Evolutionary conservation across 2,329 filamentous ascomycete genomes (phyloP).

Genomic region (Capronia epimyces): DNA sequence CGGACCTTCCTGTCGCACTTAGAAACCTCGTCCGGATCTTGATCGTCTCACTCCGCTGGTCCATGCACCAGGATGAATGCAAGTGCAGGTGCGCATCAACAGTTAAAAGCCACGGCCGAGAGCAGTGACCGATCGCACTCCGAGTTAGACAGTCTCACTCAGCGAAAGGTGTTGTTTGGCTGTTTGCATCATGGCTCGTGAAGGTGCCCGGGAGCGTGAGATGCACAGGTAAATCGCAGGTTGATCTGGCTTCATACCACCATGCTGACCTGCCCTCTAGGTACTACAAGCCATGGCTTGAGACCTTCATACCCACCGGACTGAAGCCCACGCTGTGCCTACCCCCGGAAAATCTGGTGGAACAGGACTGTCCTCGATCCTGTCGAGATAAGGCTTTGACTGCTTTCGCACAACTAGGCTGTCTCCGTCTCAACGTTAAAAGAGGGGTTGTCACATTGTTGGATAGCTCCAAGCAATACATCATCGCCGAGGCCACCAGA

Average conservation of each 20-base stretch:
- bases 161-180: neutral
- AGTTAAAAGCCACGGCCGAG: neutral
- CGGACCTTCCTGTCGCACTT: too few relatives aligned
- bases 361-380: slow-evolving; percentile 27
- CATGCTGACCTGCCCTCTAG: neutral
- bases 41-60: too few relatives aligned
- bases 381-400: slow-evolving; percentile 40
- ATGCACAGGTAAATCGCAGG: slow-evolving; percentile 19
- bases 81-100: neutral
- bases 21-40: too few relatives aligned
- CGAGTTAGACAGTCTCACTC: neutral
- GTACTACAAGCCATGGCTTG: slow-evolving; percentile 27
- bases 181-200: slow-evolving; percentile 18
- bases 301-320: slow-evolving; percentile 28
- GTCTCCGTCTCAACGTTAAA: slow-evolving; percentile 40
- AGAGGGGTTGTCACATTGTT: slow-evolving; percentile 50
- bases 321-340: slow-evolving; percentile 13
- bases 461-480: slow-evolving; percentile 44
- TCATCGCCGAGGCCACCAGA: slow-evolving; percentile 49
- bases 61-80: neutral
- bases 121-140: neutral
- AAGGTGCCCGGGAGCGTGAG: slow-evolving; percentile 24
- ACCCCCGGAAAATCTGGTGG: slow-evolving; percentile 12
- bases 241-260: neutral
- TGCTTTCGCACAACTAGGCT: slow-evolving; percentile 48